Base-by-base conservation (phyloP, 306 rosid species). In the Sophora flavescens region DNA sequence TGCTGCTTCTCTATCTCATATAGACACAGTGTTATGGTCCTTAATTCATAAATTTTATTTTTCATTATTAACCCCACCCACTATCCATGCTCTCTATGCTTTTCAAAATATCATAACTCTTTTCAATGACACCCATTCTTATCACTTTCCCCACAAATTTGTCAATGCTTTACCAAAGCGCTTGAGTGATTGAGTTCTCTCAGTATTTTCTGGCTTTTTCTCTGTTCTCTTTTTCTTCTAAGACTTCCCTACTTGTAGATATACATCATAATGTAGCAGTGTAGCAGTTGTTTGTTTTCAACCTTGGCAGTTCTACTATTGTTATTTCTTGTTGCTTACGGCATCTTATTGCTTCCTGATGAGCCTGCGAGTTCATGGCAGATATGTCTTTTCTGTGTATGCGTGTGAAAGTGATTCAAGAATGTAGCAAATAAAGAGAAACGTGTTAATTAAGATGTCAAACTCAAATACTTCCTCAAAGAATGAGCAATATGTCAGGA, bases 271-370 rank as follows among this genome's bases (percentile, higher is more conserved):
- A 22, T 53, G 74, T 44, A 17, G 30, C 62, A 61, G 79, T 9
- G 50, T 44, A 44, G 14, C 50, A 44, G 14, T 44, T 44, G 11
- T 57, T 65, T 76, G 22, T 76, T 71, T 80, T 81, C 67, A 10
- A 39, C 75, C 51, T 84, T 68, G 42, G 59, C 64, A 68, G 64
- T 78, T 69, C 81, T 14, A 74, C 72, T 82, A 63, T 70, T 67
- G 75, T 72, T 73, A 50, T 77, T 78, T 78, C 76, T 81, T 74
- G 67, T 62, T 61, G 81, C 62, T 38, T 42, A 78, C 77, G 81
- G 56, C 74, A 77, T 60, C 26, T 32, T 42, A 3, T 51, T 71
- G 28, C 35, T 13, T 41, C 38, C 53, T 57, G 28, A n/a, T 53
- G 14, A 56, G 32, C 51, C 45, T 62, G 51, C 17, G 66, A 35